Base-by-base conservation (phyloP, 164 flowering plant genomes). In the Taxillus chinensis region DNA sequence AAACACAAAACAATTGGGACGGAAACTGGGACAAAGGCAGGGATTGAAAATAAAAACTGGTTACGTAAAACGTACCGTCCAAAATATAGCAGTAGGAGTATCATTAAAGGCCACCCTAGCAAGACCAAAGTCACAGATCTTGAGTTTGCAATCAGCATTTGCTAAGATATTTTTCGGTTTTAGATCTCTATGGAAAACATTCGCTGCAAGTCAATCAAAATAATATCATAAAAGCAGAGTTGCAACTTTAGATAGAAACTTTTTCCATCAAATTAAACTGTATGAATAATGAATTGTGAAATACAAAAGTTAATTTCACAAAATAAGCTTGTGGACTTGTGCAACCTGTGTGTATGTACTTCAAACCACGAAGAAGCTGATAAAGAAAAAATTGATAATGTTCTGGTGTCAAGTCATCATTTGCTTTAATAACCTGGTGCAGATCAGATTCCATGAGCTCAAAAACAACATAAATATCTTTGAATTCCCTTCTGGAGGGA, bases 361-460 rank as follows among this genome's bases (percentile, higher is more conserved):
- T 90, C 77, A 90, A 58, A 58, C 96, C 98, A 55, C 96, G 88
- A 59, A 92, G 96, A 65, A 92, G 92, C 83, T 92, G 98, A 75
- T 92, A 92, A 51, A 92, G 88, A 66, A 92, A 92, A 75, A 92
- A 92, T 70, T 87, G 98, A 78, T 90, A 92, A 74, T 90, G 98
- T 65, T 92, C 96, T 4, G 83, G 95, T 1, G 98, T 90, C 84
- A 92, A 79, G 79, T 90, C 96, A 75, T 92, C 98, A 71, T 92
- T 92, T 48, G 96, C 96, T 73, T 92, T 92, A 58, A 92, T 92
- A 68, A 92, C 96, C 72, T 92, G 98, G 68, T 92, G 98, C 38
- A 92, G 68, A 76, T 92, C 98, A 57, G 96, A 92, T 74, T 92
- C 98, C 98, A 92, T 92, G 61, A 92, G 95, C 69, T 92, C 98